phyloP scores from a whole-genome alignment of 2,329 filamentous ascomycete genomes.

The Gnomoniopsis sp. region DNA sequence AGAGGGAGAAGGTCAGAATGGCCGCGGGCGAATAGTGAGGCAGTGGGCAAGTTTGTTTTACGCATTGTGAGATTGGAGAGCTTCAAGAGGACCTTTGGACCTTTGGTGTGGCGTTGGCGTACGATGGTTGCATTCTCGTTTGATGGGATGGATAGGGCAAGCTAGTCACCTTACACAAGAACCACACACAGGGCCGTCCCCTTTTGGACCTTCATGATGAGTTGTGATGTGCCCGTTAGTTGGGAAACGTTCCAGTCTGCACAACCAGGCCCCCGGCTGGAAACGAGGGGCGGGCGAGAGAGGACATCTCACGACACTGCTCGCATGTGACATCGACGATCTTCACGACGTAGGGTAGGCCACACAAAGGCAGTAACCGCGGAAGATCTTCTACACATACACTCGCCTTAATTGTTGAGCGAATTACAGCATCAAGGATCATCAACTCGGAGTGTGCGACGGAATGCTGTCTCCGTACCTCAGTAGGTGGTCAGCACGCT shows the following conservation, averaged over 20 bases:
- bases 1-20: not conserved
- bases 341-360: no score
- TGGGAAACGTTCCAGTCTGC: no score
- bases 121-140: slow-evolving; percentile 13
- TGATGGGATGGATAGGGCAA: not conserved
- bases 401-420: no score
- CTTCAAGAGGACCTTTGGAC: not conserved
- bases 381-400: no score
- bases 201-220: not conserved
- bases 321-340: no score
- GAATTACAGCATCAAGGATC: no score
- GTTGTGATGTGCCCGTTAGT: no score
- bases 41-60: not conserved
- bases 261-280: no score
- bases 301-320: no score
- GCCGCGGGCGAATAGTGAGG: not conserved
- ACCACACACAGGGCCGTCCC: slow-evolving; percentile 10
- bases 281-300: no score
- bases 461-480: not conserved
- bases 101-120: slow-evolving; percentile 16
- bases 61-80: not conserved
- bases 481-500: not conserved
- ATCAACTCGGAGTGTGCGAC: no score
- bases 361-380: no score
- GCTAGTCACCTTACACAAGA: not conserved